Conservation (phyloP, 345 rosid species). For the Gossypium mustelinum region DNA sequence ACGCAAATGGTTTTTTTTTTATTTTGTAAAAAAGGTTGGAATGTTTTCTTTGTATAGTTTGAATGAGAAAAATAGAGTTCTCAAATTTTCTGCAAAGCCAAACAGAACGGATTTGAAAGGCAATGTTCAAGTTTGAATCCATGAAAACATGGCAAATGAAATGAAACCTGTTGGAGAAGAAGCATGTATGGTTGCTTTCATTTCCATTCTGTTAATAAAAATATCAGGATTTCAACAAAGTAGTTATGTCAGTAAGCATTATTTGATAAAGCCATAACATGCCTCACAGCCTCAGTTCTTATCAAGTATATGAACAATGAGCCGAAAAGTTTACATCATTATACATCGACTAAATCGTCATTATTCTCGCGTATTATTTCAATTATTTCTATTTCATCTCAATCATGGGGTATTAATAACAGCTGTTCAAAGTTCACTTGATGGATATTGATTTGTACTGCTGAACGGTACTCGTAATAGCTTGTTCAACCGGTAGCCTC, state of each 20-base stretch:
- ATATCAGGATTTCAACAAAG: background rate
- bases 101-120: background rate
- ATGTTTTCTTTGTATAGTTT: background rate
- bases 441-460: constrained; percentile 67
- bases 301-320: background rate
- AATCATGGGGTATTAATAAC: background rate
- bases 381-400: background rate
- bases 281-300: background rate
- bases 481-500: constrained; percentile 85
- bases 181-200: background rate
- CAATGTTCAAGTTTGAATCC: background rate
- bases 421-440: constrained; percentile 33
- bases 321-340: background rate
- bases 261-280: background rate
- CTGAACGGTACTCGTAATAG: constrained; percentile 64
- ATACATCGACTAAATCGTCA: background rate
- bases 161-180: background rate
- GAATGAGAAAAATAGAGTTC: background rate
- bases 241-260: background rate
- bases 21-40: background rate
- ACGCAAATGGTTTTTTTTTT: background rate
- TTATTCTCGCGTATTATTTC: background rate
- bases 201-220: too few relatives aligned
- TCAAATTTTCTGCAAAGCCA: background rate
- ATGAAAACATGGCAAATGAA: constrained; percentile 3